A percentile compares a stretch with the other conserved stretches of the same genome.
Conservation (phyloP, 768 basidiomycete species). For the Mrakia gelida region DNA sequence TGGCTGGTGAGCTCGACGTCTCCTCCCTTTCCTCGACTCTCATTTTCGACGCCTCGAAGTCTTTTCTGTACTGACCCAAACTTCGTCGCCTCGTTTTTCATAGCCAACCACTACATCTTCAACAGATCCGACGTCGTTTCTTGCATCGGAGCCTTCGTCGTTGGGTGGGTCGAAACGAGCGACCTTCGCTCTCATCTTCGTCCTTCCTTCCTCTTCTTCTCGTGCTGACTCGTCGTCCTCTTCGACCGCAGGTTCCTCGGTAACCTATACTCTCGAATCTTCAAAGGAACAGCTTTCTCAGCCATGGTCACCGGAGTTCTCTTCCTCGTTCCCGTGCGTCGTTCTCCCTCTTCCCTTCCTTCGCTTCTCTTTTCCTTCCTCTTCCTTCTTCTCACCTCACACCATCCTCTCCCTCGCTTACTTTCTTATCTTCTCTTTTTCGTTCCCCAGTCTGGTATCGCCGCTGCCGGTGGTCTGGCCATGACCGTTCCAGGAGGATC, state of each 20-base stretch:
- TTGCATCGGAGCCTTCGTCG: conserved; percentile 13
- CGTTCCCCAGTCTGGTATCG: conserved; percentile 60
- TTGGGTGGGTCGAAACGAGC: background rate
- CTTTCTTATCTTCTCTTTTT: background rate
- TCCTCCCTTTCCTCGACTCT: too few species aligned
- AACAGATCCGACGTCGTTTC: conserved; percentile 15
- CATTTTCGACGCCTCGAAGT: too few species aligned
- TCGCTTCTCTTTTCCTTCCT: background rate
- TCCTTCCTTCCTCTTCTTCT: too few species aligned
- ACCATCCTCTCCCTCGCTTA: background rate
- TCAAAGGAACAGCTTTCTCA: conserved; percentile 11
- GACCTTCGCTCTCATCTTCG: too few species aligned
- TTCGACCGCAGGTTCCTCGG: background rate
- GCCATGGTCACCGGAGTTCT: conserved; percentile 9
- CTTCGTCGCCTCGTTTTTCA: too few species aligned
- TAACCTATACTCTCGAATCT: conserved; percentile 17
- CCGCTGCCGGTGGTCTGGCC: conserved; percentile 78
- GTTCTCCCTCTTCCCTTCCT: too few species aligned
- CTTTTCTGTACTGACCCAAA: too few species aligned
- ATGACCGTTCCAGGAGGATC: conserved; percentile 37
- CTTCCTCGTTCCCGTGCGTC: conserved; percentile 11
- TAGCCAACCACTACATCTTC: conserved; percentile 58
- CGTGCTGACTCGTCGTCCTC: too few species aligned
- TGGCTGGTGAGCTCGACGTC: background rate
- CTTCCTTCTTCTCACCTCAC: background rate